Base-by-base conservation (phyloP, 1,139 yeast species). In the Suhomyces choctaworum region DNA sequence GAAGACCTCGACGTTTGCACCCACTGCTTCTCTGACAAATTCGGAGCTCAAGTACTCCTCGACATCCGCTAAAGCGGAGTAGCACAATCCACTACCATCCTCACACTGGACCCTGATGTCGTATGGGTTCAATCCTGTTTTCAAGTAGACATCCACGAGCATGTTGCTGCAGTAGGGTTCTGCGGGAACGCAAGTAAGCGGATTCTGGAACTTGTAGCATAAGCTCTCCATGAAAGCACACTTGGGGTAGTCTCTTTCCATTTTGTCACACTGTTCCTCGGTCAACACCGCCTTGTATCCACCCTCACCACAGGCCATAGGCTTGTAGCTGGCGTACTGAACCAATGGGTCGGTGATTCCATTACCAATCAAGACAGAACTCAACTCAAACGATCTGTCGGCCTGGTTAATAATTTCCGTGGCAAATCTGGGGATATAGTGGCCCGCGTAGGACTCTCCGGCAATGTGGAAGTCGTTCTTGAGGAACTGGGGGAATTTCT, bases 391-490 rank as follows among this genome's bases (percentile, higher is more conserved):
- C 13, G 76, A 64, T 41, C 84, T 73, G 52, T 81, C 86, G 13
- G 78, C 78, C 55, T 80, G 79, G 44, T 64, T 68, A 42, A 83
- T 61, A 44, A 87, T 84, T 54, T 84, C 94, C 31, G 75, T 65
- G 12, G 92, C 92, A 59, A 87, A 80, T 16, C 73, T 78, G 17
- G 96, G 96, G 45, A 86, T 79, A 57, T 86, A 86, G 60, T 85
- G 95, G 27, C 95, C 96, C 24, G 88, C 95, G 52, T 86, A 87
- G 9, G 92, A 82, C 61, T 87, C 95, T 41, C 95, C 95, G 36
- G 95, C 80, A 57, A 87, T 81, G 58, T 86, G 95, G 75, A 86
- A 85, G 28, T 71, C 72, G 45, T 75, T 70, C n/a, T 59, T 48
- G 29, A 62, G 45, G 52, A 78, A 81, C 45, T 81, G 70, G 11